Evolutionary conservation across 345 rosid genomes (phyloP).

Genomic region (Heritiera fomes): DNA sequence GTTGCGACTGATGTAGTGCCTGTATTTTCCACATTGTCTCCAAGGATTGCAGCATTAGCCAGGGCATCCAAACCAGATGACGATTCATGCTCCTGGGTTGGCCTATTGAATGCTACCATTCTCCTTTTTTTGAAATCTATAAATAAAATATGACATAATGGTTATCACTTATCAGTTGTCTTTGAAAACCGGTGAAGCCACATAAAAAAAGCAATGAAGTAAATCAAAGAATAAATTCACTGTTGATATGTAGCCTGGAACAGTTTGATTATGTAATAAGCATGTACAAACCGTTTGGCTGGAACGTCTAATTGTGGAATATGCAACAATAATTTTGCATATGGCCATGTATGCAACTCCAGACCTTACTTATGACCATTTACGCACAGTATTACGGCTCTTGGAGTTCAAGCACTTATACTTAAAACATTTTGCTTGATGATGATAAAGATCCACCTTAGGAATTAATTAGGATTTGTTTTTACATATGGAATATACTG

Average conservation of each 20-base stretch:
- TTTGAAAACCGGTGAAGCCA: slow-evolving; percentile 21
- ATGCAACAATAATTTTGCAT: not conserved
- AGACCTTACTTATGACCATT: not conserved
- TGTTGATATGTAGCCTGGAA: not conserved
- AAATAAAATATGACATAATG: slow-evolving; percentile 2
- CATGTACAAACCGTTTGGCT: not conserved
- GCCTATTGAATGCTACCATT: slow-evolving; percentile 42
- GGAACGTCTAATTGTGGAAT: not conserved
- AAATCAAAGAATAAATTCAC: not conserved
- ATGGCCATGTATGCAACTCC: not conserved
- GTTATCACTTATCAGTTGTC: not conserved
- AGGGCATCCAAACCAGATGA: slow-evolving; percentile 65
- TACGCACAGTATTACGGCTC: not conserved
- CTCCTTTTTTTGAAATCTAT: slow-evolving; percentile 81
- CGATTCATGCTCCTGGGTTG: slow-evolving; percentile 55
- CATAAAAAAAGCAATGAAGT: not conserved
- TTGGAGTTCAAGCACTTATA: not conserved
- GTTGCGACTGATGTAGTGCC: slow-evolving; percentile 63
- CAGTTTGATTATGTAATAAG: not conserved
- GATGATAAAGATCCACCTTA: no score
- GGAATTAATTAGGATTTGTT: no score
- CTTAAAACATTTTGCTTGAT: no score
- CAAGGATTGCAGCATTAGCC: slow-evolving; percentile 73
- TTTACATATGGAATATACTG: no score
- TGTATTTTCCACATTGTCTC: slow-evolving; percentile 53